These are phyloP conservation scores for Pichia insulana DNA, from an alignment of 805 yeast species.

Conservation along the genomic window DNA sequence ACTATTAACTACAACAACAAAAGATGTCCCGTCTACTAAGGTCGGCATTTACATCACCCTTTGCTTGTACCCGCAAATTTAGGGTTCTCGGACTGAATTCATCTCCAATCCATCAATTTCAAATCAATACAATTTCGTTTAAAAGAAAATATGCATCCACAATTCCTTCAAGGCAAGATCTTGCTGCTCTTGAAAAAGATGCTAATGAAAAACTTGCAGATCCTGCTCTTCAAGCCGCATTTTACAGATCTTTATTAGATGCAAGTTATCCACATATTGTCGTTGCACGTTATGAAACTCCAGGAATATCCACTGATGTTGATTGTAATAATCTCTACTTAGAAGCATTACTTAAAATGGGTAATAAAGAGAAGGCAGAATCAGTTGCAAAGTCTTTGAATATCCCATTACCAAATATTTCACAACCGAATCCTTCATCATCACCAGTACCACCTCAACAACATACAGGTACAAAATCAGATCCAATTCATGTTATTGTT, in stretches of 20 bases:
- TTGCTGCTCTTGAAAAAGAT: slow-evolving; percentile 67
- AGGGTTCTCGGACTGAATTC: background rate
- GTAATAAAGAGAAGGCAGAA: slow-evolving; percentile 72
- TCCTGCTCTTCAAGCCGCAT: slow-evolving; percentile 70
- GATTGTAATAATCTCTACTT: slow-evolving; percentile 74
- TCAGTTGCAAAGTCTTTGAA: slow-evolving; percentile 44
- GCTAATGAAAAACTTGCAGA: slow-evolving; percentile 73
- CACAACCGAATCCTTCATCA: slow-evolving; percentile 4
- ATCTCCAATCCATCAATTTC: too few relatives aligned
- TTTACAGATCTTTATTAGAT: slow-evolving; percentile 64
- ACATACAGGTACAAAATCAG: slow-evolving; percentile 52
- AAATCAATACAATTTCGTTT: too few relatives aligned
- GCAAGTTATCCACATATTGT: slow-evolving; percentile 94
- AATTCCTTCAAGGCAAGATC: slow-evolving; percentile 22
- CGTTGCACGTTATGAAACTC: slow-evolving; percentile 87
- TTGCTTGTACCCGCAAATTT: background rate
- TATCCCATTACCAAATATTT: slow-evolving; percentile 9
- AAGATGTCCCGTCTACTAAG: background rate
- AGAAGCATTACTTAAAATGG: slow-evolving; percentile 72
- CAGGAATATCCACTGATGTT: slow-evolving; percentile 78
- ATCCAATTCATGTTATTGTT: slow-evolving; percentile 90
- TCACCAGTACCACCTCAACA: slow-evolving; percentile 2
- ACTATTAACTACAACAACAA: background rate
- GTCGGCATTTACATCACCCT: background rate
- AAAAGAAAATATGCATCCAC: slow-evolving; percentile 11